Percentiles rank a stretch among this genome's conserved stretches.
phyloP scores from a whole-genome alignment of 305 asterid species.

The Plantago lanceolata region DNA sequence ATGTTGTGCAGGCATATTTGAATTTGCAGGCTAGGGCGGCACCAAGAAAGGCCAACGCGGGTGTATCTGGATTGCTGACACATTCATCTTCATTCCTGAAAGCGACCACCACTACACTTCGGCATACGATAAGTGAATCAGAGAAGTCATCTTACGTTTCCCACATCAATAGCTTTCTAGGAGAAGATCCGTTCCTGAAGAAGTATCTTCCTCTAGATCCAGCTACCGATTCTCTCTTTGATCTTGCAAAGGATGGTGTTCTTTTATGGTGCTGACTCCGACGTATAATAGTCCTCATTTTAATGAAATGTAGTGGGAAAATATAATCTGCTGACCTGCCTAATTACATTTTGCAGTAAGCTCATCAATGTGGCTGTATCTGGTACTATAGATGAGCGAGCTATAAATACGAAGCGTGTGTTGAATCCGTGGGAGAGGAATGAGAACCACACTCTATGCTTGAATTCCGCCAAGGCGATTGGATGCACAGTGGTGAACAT shows the following conservation, averaged over 20 bases:
- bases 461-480: constrained; percentile 94
- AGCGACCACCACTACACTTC: constrained; percentile 70
- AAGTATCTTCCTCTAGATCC: constrained; percentile 84
- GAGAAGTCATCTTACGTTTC: constrained; percentile 78
- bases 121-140: constrained; percentile 78
- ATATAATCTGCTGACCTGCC: constrained; percentile 5
- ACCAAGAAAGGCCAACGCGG: constrained; percentile 32
- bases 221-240: constrained; percentile 64
- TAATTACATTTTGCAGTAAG: constrained; percentile 49
- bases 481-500: constrained; percentile 95
- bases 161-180: constrained; percentile 81
- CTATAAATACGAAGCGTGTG: constrained; percentile 72
- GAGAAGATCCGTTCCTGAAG: constrained; percentile 62
- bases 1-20: constrained; percentile 48
- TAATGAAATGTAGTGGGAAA: background rate
- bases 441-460: constrained; percentile 86
- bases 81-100: constrained; percentile 67
- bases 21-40: constrained; percentile 64
- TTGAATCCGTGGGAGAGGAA: constrained; percentile 91
- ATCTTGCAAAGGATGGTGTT: constrained; percentile 86
- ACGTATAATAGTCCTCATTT: background rate
- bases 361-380: constrained; percentile 94
- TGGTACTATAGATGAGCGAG: constrained; percentile 85
- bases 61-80: constrained; percentile 32
- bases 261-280: constrained; percentile 58